A percentile compares a stretch with the other conserved stretches of the same genome.
Conservation (phyloP, 1,139 yeast genomes). For the Lizanozyma gosingica region DNA sequence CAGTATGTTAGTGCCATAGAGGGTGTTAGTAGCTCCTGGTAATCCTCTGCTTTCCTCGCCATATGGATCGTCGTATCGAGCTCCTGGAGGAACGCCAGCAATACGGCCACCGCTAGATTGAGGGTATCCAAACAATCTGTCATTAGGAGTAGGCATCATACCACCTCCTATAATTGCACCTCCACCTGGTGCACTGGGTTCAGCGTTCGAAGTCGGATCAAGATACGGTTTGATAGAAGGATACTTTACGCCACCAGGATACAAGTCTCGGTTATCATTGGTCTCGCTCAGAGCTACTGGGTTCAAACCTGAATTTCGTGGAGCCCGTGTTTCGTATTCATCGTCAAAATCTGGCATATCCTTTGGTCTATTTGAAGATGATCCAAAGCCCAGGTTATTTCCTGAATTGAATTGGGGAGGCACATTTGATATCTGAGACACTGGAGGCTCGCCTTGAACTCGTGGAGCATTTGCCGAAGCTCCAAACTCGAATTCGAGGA, state of each 20-base stretch:
- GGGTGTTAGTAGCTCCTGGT: conserved; percentile 20
- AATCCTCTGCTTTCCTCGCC: conserved; percentile 41
- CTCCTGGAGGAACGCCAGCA: conserved; percentile 40
- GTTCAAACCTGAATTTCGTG: conserved; percentile 4
- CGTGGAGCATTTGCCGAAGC: background rate
- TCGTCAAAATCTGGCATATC: conserved; percentile 23
- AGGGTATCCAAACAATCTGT: conserved; percentile 35
- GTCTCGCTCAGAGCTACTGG: background rate
- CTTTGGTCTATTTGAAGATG: conserved; percentile 8
- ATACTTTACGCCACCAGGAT: conserved; percentile 40
- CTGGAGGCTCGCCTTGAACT: background rate
- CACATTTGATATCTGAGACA: background rate
- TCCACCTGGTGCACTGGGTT: conserved; percentile 5
- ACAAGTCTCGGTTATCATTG: conserved; percentile 39
- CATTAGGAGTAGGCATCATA: conserved; percentile 44
- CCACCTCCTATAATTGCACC: conserved; percentile 28
- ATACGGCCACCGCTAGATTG: conserved; percentile 14
- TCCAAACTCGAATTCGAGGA: background rate
- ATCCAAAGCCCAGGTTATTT: too few species aligned
- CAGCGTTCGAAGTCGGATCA: conserved; percentile 20
- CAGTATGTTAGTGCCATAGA: background rate
- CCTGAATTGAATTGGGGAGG: background rate
- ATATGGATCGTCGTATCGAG: conserved; percentile 48
- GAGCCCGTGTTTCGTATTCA: conserved; percentile 15
- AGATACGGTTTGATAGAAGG: conserved; percentile 35